A percentile compares a stretch with the other conserved stretches of the same genome.
Evolutionary conservation across 169 alveolate genomes (phyloP).

Genomic region (Plasmodium coatneyi): DNA sequence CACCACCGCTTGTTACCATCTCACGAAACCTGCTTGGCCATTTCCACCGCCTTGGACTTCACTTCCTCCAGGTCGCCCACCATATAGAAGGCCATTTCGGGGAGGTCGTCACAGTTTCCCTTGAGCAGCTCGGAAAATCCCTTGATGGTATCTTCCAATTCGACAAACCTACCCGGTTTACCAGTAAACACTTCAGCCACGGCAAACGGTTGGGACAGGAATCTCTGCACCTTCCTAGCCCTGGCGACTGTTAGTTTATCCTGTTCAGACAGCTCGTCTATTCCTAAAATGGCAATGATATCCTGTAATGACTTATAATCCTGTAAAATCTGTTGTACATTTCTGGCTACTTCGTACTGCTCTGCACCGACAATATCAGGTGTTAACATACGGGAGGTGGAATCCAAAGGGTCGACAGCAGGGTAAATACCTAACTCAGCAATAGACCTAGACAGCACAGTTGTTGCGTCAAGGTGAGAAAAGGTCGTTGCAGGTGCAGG

Average conservation of each 20-base stretch:
- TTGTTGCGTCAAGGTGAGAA: slow-evolving; percentile 98
- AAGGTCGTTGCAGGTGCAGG: slow-evolving; percentile 99
- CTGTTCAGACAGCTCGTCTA: slow-evolving; percentile 97
- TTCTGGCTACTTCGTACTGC: slow-evolving; percentile 95
- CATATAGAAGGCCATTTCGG: slow-evolving; percentile 98
- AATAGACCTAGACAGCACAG: slow-evolving; percentile 96
- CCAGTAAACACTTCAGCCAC: slow-evolving; percentile 98
- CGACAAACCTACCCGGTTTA: slow-evolving; percentile 95
- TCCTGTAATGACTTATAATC: slow-evolving; percentile 96
- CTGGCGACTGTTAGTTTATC: slow-evolving; percentile 97
- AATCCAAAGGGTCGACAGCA: slow-evolving; percentile 98
- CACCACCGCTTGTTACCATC: too few relatives aligned
- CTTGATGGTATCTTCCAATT: slow-evolving; percentile 91
- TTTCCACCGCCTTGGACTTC: slow-evolving; percentile 89
- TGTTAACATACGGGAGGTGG: slow-evolving; percentile 95
- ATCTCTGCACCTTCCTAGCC: slow-evolving; percentile 96
- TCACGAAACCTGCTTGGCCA: slow-evolving; percentile 75
- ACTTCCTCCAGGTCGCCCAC: slow-evolving; percentile 95
- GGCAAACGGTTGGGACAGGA: slow-evolving; percentile 97
- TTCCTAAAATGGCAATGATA: slow-evolving; percentile 96
- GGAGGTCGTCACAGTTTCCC: slow-evolving; percentile 97
- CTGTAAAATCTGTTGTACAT: slow-evolving; percentile 95
- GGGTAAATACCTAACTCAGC: slow-evolving; percentile 99
- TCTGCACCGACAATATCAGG: slow-evolving; percentile 94
- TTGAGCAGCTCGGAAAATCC: slow-evolving; percentile 91